Evolutionary conservation across 2,329 filamentous ascomycete species (phyloP), one percentile per base, ranked within the genome.

Genomic region (Lithohypha guttulata): DNA sequence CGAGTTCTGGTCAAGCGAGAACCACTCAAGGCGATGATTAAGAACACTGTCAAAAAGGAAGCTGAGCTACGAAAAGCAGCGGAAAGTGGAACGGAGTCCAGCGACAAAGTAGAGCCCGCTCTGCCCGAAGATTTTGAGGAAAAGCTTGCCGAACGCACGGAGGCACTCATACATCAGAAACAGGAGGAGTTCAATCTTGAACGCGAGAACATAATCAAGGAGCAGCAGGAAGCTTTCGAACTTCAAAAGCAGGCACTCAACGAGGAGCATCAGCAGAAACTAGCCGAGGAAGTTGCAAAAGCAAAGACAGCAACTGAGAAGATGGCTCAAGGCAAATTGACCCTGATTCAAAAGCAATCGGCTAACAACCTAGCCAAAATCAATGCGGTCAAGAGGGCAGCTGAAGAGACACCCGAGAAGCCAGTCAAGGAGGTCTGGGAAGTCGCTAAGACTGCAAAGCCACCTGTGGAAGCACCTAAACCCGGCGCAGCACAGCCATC

Each of bases 361-460:
- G 67, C 77, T 4, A 80, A 89, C 50, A 83, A 79, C 51, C 77
- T 79, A 55, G 63, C 71, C 32, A 75, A 71, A 45, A 63, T 65
- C 6, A 75, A 78, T 0, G 69, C 70, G 35, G 82, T 96, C 3
- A 74, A 86, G 53, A 82, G 77, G 32, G 87, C 89, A 9, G 85
- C 81, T 0, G 71, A 70, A n/a, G 81, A 93, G 33, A 95, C 87
- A 1, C 89, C 89, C 0, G 71, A 89, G 52, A 79, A 77, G 55
- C 76, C 86, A 1, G 85, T 96, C 3, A 74, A 67, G 7, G 86
- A 95, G 59, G 87, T 95, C 0, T 95, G 84, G 83, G 77, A 81
- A 47, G 65, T 83, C 39, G 86, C 81, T 0, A 87, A 89, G 60
- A 67, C 63, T 38, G 72, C 76, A 8, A 81, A 75, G 55, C 66